Conservation (phyloP, 768 basidiomycete species). For the Russula vinacea region DNA sequence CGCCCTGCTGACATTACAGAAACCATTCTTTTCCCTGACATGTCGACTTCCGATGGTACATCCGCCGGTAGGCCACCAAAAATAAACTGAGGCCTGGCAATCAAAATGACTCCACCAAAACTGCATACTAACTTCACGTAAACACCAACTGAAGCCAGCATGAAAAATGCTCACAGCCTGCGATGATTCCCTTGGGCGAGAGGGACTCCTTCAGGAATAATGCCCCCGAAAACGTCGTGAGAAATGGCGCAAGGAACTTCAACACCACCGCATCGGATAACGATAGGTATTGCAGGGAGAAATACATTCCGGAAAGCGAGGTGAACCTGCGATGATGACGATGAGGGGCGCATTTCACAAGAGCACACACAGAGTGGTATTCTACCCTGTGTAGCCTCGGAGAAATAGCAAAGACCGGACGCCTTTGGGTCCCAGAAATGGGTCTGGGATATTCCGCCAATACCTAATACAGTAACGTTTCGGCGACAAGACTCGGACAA, state of each 20-base stretch:
- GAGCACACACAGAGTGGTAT: not conserved
- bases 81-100: slow-evolving; percentile 72
- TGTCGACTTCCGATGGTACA: slow-evolving; percentile 29
- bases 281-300: slow-evolving; percentile 68
- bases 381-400: slow-evolving; percentile 63
- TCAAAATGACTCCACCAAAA: slow-evolving; percentile 72
- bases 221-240: slow-evolving; percentile 59
- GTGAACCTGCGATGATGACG: slow-evolving; percentile 52
- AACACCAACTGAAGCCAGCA: not conserved
- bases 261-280: slow-evolving; percentile 77
- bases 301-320: slow-evolving; percentile 66
- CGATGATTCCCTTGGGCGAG: slow-evolving; percentile 52
- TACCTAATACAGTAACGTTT: slow-evolving; percentile 33
- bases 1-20: slow-evolving; percentile 53
- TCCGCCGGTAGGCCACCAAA: slow-evolving; percentile 48
- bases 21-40: slow-evolving; percentile 44
- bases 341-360: not conserved
- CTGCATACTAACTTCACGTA: slow-evolving; percentile 47
- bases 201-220: slow-evolving; percentile 61
- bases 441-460: slow-evolving; percentile 49
- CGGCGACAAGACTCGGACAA: not conserved
- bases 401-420: slow-evolving; percentile 55
- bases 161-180: slow-evolving; percentile 43
- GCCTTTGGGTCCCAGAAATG: slow-evolving; percentile 65
- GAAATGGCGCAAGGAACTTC: slow-evolving; percentile 68